Percentiles rank a stretch among this genome's conserved stretches.
Conservation (phyloP, 768 basidiomycete species). For the Stropharia rugosoannulata region DNA sequence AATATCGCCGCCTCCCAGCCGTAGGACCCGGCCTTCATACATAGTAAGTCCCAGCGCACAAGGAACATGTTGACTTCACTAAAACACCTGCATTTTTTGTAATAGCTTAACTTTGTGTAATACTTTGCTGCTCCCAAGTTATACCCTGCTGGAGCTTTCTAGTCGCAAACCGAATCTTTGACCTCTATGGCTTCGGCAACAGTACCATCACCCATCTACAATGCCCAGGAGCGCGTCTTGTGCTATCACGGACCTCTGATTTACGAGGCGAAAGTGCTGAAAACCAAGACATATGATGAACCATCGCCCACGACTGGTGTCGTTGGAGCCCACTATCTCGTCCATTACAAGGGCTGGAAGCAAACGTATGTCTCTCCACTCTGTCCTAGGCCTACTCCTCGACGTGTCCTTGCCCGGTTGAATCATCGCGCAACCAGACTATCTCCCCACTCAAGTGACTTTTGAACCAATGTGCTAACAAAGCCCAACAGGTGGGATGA, state of each 20-base stretch:
- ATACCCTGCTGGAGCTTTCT: background rate
- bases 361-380: slow-evolving; percentile 65
- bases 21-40: too few species aligned
- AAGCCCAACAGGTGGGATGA: slow-evolving; percentile 83
- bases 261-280: slow-evolving; percentile 93
- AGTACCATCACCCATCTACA: slow-evolving; percentile 38
- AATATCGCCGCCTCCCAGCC: too few species aligned
- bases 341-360: slow-evolving; percentile 99
- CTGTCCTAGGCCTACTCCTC: background rate
- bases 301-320: slow-evolving; percentile 55
- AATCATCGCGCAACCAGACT: background rate
- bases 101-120: too few species aligned
- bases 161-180: background rate
- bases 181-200: slow-evolving; percentile 23
- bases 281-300: slow-evolving; percentile 62
- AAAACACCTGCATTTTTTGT: too few species aligned
- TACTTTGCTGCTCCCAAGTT: too few species aligned
- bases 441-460: background rate
- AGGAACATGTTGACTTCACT: too few species aligned
- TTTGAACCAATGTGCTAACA: background rate
- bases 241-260: slow-evolving; percentile 96
- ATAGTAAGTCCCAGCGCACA: too few species aligned
- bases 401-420: background rate
- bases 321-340: slow-evolving; percentile 83
- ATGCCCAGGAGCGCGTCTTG: slow-evolving; percentile 74